phyloP scores from a whole-genome alignment of 139 green algal species.

The Protoeuglena noctilucae region DNA sequence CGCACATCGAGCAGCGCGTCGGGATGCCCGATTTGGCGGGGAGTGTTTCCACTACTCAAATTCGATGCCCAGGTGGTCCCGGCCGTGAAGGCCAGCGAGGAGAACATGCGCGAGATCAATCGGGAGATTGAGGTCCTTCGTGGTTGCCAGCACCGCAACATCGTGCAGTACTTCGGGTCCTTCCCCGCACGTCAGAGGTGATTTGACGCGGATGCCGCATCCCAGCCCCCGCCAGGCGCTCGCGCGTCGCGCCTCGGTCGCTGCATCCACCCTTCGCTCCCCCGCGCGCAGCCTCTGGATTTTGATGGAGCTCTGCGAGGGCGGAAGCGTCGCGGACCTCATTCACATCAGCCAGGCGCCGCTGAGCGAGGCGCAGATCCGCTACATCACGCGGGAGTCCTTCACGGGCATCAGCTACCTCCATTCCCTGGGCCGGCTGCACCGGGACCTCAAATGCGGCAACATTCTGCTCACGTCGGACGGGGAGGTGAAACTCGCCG shows the following conservation, averaged over 20 bases:
- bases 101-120: too few species aligned
- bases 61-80: too few species aligned
- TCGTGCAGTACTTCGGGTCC: slow-evolving; percentile 68
- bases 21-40: too few species aligned
- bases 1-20: too few species aligned
- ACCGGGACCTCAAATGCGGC: slow-evolving; percentile 90
- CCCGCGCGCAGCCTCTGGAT: too few species aligned
- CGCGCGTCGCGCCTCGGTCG: too few species aligned
- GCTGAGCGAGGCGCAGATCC: slow-evolving; percentile 59
- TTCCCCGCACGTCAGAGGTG: neutral
- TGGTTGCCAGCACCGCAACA: slow-evolving; percentile 86
- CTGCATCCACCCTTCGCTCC: too few species aligned
- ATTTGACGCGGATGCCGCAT: too few species aligned
- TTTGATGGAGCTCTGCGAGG: slow-evolving; percentile 94
- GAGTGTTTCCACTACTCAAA: too few species aligned
- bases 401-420: slow-evolving; percentile 79
- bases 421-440: slow-evolving; percentile 58
- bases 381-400: slow-evolving; percentile 67
- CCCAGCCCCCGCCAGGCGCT: too few species aligned
- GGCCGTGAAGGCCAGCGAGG: too few species aligned
- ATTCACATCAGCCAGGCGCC: slow-evolving; percentile 32
- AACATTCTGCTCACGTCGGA: slow-evolving; percentile 79
- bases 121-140: slow-evolving; percentile 33
- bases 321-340: slow-evolving; percentile 75
- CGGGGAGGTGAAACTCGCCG: slow-evolving; percentile 62